These are phyloP conservation scores for Manihot esculenta DNA, from an alignment of 441 rosid genomes.

Conservation along the genomic window DNA sequence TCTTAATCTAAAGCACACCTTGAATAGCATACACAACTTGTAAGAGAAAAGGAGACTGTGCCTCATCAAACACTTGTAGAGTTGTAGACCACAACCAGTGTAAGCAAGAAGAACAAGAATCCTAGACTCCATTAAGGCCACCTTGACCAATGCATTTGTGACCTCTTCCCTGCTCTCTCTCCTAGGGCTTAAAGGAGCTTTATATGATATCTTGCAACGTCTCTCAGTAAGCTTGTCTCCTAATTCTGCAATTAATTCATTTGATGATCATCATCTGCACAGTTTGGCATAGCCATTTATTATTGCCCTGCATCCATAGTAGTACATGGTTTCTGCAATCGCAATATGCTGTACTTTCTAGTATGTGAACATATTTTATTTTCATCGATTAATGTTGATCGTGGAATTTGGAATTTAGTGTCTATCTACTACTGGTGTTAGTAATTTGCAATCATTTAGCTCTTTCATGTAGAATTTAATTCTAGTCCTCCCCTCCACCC, in stretches of 20 bases:
- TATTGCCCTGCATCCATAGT: slow-evolving; percentile 78
- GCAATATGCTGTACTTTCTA: slow-evolving; percentile 29
- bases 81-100: slow-evolving; percentile 41
- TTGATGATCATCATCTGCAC: slow-evolving; percentile 78
- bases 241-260: slow-evolving; percentile 72
- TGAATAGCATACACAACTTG: slow-evolving; percentile 46
- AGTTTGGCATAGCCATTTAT: slow-evolving; percentile 67
- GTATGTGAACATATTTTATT: neutral
- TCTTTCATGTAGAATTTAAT: neutral
- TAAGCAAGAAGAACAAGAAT: slow-evolving; percentile 63
- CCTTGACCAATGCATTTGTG: slow-evolving; percentile 56
- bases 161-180: slow-evolving; percentile 48
- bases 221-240: slow-evolving; percentile 63
- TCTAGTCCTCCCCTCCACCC: neutral
- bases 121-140: slow-evolving; percentile 73
- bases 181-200: slow-evolving; percentile 64
- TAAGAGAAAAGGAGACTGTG: slow-evolving; percentile 49
- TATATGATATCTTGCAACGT: slow-evolving; percentile 65
- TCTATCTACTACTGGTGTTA: neutral
- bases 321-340: slow-evolving; percentile 56
- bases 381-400: neutral
- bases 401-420: too few relatives aligned
- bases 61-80: slow-evolving; percentile 55
- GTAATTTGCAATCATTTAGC: neutral
- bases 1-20: slow-evolving; percentile 66